Conservation (phyloP, 306 rosid genomes). For the Mimosa pudica region DNA sequence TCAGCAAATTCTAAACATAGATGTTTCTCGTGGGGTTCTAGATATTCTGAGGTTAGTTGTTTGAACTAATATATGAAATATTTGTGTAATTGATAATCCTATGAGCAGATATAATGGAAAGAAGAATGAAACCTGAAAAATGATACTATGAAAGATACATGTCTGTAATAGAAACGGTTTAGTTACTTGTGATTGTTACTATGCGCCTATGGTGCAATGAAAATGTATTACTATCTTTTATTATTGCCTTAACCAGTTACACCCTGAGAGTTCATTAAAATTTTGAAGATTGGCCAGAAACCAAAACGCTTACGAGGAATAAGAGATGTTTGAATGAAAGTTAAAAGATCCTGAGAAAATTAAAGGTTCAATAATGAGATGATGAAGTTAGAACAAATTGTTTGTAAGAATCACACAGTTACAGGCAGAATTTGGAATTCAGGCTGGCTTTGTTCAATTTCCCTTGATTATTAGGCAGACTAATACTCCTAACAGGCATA, state of each 20-base stretch:
- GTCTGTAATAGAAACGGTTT: background rate
- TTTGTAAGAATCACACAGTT: background rate
- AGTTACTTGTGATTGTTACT: background rate
- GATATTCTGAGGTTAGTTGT: constrained; percentile 80
- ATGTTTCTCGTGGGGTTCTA: constrained; percentile 84
- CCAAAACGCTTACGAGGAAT: background rate
- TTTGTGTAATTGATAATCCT: constrained; percentile 10
- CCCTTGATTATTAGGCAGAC: constrained; percentile 8
- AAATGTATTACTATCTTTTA: background rate
- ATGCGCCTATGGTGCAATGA: background rate
- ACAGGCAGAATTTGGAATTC: constrained; percentile 9
- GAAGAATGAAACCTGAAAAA: background rate
- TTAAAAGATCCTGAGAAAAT: background rate
- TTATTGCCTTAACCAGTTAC: background rate
- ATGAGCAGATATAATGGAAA: background rate
- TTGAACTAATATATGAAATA: constrained; percentile 23
- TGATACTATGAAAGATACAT: background rate
- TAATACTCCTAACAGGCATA: background rate
- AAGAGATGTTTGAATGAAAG: background rate
- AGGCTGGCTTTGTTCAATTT: background rate
- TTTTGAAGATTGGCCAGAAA: background rate
- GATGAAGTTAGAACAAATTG: constrained; percentile 1
- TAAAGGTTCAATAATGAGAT: constrained; percentile 15
- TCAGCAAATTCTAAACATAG: constrained; percentile 74
- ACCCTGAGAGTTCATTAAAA: background rate